phyloP scores from a whole-genome alignment of 2,329 filamentous ascomycete genomes.

The Sporothrix pallida region DNA sequence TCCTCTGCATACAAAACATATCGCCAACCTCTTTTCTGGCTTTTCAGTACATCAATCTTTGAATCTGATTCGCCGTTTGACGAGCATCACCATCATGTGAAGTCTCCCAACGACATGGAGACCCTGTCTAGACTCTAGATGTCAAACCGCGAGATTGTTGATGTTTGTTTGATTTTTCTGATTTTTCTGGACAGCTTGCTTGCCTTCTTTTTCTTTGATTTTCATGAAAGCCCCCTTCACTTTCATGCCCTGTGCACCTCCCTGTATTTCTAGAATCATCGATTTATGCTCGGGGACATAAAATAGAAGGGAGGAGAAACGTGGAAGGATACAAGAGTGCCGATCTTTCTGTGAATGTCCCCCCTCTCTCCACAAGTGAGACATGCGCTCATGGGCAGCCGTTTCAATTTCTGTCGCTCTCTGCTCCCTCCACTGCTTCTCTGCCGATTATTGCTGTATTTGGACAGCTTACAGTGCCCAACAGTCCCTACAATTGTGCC shows the following conservation, averaged over 20 bases:
- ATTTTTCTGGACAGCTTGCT: neutral
- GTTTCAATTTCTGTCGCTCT: neutral
- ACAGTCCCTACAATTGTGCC: neutral
- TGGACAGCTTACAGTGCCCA: neutral
- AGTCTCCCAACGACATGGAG: neutral
- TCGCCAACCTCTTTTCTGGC: too few species aligned
- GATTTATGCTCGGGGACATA: neutral
- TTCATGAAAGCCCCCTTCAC: too few species aligned
- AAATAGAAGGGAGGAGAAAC: neutral
- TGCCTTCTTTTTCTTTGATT: neutral
- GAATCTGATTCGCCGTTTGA: neutral
- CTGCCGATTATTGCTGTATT: conserved; percentile 16
- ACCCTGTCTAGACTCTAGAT: neutral
- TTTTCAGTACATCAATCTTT: too few species aligned
- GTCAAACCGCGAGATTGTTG: neutral
- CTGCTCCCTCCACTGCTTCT: neutral
- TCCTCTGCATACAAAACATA: neutral
- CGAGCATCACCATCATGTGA: conserved; percentile 1
- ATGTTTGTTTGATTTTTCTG: neutral
- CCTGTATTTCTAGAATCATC: neutral
- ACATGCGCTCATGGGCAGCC: conserved; percentile 14
- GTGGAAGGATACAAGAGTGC: neutral
- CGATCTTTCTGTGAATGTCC: neutral
- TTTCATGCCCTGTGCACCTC: neutral
- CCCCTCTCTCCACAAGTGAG: conserved; percentile 8